phyloP scores from a whole-genome alignment of 139 green algal species.

The Mychonastes homosphaera region DNA sequence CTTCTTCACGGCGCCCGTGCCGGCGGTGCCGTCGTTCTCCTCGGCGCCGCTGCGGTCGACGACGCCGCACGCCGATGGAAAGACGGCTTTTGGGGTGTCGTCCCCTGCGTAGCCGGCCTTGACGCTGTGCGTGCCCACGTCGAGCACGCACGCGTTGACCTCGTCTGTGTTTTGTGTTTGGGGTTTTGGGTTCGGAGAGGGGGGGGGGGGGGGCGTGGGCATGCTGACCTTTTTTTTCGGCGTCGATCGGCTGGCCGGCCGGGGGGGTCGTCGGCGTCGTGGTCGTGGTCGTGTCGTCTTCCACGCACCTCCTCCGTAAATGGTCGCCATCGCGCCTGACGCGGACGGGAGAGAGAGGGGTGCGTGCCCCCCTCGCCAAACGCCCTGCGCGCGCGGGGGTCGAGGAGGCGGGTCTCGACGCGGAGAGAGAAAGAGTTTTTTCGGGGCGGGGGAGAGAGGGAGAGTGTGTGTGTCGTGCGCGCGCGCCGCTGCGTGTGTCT shows the following conservation, averaged over 20 bases:
- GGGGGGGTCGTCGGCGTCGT: background rate
- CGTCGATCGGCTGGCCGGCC: background rate
- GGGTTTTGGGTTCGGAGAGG: background rate
- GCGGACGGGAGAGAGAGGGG: background rate
- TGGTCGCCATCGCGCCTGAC: slow-evolving; percentile 19
- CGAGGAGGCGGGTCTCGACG: background rate
- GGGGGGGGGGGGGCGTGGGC: background rate
- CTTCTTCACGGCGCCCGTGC: slow-evolving; percentile 3
- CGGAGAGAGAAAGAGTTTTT: no score
- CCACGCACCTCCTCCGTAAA: slow-evolving; percentile 30
- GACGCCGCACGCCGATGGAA: slow-evolving; percentile 54
- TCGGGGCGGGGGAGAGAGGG: no score
- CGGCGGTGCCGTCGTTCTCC: no score
- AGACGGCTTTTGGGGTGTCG: slow-evolving; percentile 88
- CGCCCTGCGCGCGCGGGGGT: background rate
- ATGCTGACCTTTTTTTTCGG: background rate
- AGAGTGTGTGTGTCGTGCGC: background rate
- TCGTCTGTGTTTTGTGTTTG: slow-evolving; percentile 58
- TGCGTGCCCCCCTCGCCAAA: background rate
- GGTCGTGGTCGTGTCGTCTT: background rate
- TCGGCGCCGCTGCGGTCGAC: no score
- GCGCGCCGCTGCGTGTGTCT: background rate
- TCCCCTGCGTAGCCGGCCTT: slow-evolving; percentile 94
- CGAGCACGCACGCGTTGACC: slow-evolving; percentile 87
- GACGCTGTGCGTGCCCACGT: slow-evolving; percentile 64